Evolutionary conservation across 176 grass and related monocot species (phyloP), one percentile per base, ranked within the genome.

Genomic region (Tillandsia leiboldiana): DNA sequence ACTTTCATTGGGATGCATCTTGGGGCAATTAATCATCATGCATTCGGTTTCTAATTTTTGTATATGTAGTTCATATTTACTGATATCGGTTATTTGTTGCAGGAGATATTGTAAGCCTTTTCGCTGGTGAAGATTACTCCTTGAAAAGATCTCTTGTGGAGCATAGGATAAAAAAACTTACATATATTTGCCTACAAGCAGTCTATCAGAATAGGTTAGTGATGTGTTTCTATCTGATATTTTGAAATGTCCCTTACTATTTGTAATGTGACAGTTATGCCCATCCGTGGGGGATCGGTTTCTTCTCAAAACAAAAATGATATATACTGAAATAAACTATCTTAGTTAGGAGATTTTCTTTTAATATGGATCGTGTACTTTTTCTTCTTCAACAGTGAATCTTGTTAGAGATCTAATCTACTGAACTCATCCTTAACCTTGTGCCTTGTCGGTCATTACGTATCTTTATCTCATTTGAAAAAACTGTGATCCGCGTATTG

Each of bases 131-230:
- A 11, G 51, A 84, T 67, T 78, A 85, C 59, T 79, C 73, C 67
- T 84, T 73, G 72, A 80, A 79, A 75, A 75, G 80, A 84, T 62
- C 70, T 62, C 61, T 84, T 27, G 82, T 82, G 29, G 72, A 81
- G 69, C 82, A 83, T 68, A 90, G 89, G 51, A 77, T 99, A 65
- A 99, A 93, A 83, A 99, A 82, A 51, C 78, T 99, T 79, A 65
- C 75, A 50, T 84, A 83, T 68, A 79, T 87, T 70, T 99, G 89
- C 68, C 71, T 90, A 56, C 72, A 86, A 80, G 90, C 94, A 48
- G 67, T 99, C 20, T 81, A 82, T 58, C 74, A 86, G 24, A 93
- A 93, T 79, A 85, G 94, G 94, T 81, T 70, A 71, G 77, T 72
- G 24, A 52, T 12, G 8, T 51, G 70, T 9, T 48, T 67, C 26